Conservation (phyloP, 2,329 filamentous ascomycete species). For the Tolypocladium nubicola region DNA sequence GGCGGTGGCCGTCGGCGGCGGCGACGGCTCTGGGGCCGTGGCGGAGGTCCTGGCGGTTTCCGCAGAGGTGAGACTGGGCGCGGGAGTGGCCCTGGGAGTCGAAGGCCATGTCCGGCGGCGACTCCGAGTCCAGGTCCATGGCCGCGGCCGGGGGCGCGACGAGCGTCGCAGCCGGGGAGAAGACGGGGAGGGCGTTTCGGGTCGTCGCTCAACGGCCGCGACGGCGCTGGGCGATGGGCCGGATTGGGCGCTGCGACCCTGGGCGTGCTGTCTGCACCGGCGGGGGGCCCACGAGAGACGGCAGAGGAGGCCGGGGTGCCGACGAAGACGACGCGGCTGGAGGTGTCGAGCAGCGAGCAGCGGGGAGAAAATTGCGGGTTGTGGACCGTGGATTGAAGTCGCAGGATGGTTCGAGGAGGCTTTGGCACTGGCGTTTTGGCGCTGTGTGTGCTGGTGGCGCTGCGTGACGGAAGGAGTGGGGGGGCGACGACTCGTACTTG, state of each 20-base stretch:
- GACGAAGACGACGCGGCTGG: not conserved
- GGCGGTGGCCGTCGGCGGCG: not conserved
- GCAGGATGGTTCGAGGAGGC: not conserved
- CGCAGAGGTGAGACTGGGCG: not conserved
- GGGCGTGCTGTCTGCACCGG: not conserved
- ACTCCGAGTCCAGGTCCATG: constrained; percentile 3
- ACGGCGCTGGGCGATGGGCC: not conserved
- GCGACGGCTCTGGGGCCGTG: not conserved
- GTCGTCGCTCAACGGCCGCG: not conserved
- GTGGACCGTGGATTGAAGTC: not conserved
- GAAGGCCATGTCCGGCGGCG: not conserved
- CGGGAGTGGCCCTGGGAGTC: not conserved
- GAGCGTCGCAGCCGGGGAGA: not conserved
- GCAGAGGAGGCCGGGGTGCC: not conserved
- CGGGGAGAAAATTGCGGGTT: not conserved
- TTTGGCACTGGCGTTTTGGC: not conserved
- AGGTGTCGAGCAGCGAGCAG: not conserved
- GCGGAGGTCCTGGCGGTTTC: not conserved
- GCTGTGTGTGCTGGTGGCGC: not conserved
- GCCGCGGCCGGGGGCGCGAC: not conserved
- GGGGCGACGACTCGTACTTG: not conserved
- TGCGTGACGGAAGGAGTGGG: not conserved
- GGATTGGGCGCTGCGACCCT: not conserved
- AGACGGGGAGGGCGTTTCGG: not conserved
- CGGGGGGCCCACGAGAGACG: not conserved